Base-by-base conservation (phyloP, 2,329 filamentous ascomycete species). In the Blastomyces gilchristii region DNA sequence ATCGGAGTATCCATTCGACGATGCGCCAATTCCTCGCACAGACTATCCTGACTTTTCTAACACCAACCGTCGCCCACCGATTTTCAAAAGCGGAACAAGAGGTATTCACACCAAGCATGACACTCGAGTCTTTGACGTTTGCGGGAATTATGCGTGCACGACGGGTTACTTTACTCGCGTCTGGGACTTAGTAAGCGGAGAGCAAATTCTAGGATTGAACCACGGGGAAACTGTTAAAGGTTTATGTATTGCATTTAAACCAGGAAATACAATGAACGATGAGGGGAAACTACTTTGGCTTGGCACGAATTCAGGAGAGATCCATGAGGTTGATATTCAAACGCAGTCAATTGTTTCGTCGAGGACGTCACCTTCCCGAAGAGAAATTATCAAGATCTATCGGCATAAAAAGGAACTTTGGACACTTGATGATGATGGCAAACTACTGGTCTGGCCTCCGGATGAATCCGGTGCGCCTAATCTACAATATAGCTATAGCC, bases 351-450 rank as follows among this genome's bases (percentile, higher is more conserved):
- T 96, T 56, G 80, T 90, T 16, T 80, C 83, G 37, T 88, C 83
- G 22, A 90, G 88, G 69, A 77, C 83, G 60, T 89, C 89, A 1
- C 94, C 97, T 70, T 85, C 86, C 8, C 85, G 90, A 52, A 83
- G 86, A 65, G 90, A 96, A 68, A 83, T 99, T 60, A 84, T 90
- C 66, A 90, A 87, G 69, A 96, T 99, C 52, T 88, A 90, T 71
- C 86, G 94, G 49, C 88, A 95, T 73, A 87, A 85, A 66, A 90
- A 91, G 68, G 90, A 97, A 70, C 84, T 99, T 73, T 99, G 94
- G 94, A 92, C 92, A 0, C 75, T 99, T 58, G 94, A 97, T 72
- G 92, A 97, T 67, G 86, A 88, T 57, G 94, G 94, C 12, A 89
- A 88, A 56, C 78, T 99, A 16, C 86, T 91, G 67, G 84, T 97